These are phyloP conservation scores for Lentinula guzmanii DNA, from an alignment of 768 basidiomycete genomes.

Conservation along the genomic window DNA sequence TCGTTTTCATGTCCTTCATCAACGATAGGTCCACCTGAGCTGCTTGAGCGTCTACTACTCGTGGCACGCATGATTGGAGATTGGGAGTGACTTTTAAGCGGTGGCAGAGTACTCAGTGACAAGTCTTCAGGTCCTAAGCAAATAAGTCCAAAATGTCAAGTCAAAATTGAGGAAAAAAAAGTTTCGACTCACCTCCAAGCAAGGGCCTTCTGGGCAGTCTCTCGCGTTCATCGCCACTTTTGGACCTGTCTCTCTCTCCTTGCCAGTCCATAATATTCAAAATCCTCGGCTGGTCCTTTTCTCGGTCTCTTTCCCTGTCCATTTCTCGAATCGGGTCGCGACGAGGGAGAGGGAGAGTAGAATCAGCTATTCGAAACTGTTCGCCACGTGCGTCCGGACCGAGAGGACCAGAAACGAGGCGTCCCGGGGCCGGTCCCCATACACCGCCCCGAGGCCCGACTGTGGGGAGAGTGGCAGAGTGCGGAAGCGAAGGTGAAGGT, in stretches of 20 bases:
- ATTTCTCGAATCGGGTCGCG: neutral
- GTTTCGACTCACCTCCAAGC: neutral
- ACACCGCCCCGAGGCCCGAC: neutral
- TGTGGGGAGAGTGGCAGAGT: neutral
- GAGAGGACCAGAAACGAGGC: neutral
- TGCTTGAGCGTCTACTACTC: neutral
- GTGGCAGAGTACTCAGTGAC: neutral
- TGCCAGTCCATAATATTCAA: constrained; percentile 7
- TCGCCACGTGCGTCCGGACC: constrained; percentile 3
- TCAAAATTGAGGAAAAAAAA: neutral
- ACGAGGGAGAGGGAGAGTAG: neutral
- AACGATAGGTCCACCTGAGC: neutral
- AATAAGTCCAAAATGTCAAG: neutral
- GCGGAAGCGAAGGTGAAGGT: neutral
- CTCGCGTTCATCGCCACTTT: neutral
- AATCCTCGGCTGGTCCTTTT: constrained; percentile 2
- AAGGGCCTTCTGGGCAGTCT: neutral
- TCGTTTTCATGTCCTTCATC: neutral
- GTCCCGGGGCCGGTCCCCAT: neutral
- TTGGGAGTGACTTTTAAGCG: neutral
- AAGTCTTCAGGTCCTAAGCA: neutral
- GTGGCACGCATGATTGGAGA: neutral
- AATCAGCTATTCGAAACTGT: neutral
- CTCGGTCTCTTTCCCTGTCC: neutral
- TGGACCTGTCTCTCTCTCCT: constrained; percentile 1